phyloP scores from a whole-genome alignment of 495 filamentous ascomycete species.

The Glonium stellatum region DNA sequence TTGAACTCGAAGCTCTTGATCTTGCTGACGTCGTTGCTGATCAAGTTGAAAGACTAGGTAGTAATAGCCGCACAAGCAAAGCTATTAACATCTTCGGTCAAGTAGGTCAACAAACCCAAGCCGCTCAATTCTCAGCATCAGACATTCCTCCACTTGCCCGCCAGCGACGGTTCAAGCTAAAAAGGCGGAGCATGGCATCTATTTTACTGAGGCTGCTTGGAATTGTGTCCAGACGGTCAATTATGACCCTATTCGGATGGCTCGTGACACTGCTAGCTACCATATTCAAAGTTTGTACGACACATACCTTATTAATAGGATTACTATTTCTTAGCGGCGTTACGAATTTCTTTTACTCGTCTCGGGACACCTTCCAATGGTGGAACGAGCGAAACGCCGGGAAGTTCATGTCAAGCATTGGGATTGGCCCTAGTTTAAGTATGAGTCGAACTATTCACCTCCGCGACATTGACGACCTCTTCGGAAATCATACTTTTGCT shows the following conservation, averaged over 20 bases:
- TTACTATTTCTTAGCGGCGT: constrained; percentile 60
- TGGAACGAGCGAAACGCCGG: constrained; percentile 77
- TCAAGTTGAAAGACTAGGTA: constrained; percentile 74
- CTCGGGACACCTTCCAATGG: constrained; percentile 62
- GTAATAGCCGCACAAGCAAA: constrained; percentile 78
- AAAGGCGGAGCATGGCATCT: constrained; percentile 56
- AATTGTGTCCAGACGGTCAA: constrained; percentile 61
- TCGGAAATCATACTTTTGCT: constrained; percentile 10
- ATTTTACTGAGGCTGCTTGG: constrained; percentile 63
- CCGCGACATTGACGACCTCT: constrained; percentile 62
- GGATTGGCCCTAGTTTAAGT: constrained; percentile 65
- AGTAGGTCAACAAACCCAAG: constrained; percentile 64
- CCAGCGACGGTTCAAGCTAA: constrained; percentile 52
- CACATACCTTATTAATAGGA: constrained; percentile 65
- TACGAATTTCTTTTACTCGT: constrained; percentile 65
- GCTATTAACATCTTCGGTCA: constrained; percentile 86
- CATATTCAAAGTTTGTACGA: constrained; percentile 61
- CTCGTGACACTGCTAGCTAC: constrained; percentile 55
- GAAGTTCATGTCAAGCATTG: constrained; percentile 70
- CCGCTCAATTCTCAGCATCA: constrained; percentile 53
- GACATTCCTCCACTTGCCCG: constrained; percentile 38
- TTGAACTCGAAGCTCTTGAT: constrained; percentile 76
- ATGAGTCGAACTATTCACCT: constrained; percentile 85
- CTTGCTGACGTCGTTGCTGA: constrained; percentile 79
- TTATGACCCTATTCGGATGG: constrained; percentile 69